These are phyloP conservation scores for Volutella citrinella DNA, from an alignment of 2,329 filamentous ascomycete species.

Conservation along the genomic window DNA sequence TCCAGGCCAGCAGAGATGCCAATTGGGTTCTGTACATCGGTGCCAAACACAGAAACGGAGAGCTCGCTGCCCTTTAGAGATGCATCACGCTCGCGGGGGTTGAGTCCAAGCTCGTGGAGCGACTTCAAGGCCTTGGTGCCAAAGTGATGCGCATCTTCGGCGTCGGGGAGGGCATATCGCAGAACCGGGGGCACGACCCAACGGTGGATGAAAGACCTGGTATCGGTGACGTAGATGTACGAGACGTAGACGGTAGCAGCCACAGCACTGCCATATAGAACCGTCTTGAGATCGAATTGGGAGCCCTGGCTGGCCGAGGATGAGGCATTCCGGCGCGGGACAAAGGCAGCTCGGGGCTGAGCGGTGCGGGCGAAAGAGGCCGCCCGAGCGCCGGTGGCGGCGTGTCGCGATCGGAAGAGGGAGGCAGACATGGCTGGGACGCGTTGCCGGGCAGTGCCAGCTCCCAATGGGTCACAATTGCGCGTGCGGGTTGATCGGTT, in stretches of 20 bases:
- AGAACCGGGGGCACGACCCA: constrained; percentile 65
- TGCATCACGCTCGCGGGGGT: constrained; percentile 74
- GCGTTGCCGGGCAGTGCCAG: constrained; percentile 24
- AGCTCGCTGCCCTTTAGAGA: constrained; percentile 31
- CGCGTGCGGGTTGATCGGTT: constrained; percentile 21
- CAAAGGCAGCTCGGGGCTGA: constrained; percentile 16
- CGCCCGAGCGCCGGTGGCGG: constrained; percentile 16
- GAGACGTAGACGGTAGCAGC: constrained; percentile 42
- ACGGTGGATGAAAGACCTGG: constrained; percentile 66
- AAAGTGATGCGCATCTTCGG: constrained; percentile 87
- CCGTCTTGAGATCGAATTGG: constrained; percentile 28
- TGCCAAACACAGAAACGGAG: constrained; percentile 65
- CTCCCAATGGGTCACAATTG: constrained; percentile 27
- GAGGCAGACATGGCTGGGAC: constrained; percentile 24
- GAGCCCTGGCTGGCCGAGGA: constrained; percentile 25
- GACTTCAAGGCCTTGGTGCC: constrained; percentile 69
- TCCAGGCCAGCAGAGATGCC: constrained; percentile 95
- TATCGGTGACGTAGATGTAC: constrained; percentile 73
- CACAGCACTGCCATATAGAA: constrained; percentile 40
- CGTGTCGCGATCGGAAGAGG: constrained; percentile 22
- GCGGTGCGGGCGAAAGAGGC: constrained; percentile 17
- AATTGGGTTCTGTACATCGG: constrained; percentile 77
- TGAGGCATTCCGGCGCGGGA: constrained; percentile 31
- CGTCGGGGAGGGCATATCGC: constrained; percentile 66
- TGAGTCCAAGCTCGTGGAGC: constrained; percentile 70